A percentile compares a stretch with the other conserved stretches of the same genome.
phyloP scores from a whole-genome alignment of 805 yeast genomes.

The Komagataella kurtzmanii region DNA sequence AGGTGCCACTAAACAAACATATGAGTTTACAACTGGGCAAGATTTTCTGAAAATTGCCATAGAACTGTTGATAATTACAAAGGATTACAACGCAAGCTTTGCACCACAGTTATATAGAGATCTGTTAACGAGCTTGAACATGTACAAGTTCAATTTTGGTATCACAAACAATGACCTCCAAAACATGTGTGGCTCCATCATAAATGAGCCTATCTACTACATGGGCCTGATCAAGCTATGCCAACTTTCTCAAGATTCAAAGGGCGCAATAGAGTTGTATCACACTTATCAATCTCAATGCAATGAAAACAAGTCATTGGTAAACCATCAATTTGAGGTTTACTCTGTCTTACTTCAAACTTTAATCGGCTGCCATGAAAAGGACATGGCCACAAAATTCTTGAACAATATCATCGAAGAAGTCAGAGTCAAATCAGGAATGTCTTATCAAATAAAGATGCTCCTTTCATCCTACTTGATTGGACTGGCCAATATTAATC shows the following conservation, averaged over 20 bases:
- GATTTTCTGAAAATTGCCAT: conserved; percentile 37
- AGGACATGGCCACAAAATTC: conserved; percentile 37
- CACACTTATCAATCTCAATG: conserved; percentile 15
- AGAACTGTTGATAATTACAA: conserved; percentile 24
- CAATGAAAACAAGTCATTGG: conserved; percentile 8
- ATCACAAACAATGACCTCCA: conserved; percentile 8
- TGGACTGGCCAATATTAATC: conserved; percentile 11
- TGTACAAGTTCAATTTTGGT: conserved; percentile 10
- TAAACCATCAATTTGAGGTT: conserved; percentile 27
- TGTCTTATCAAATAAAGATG: conserved; percentile 2
- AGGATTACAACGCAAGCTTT: conserved; percentile 3
- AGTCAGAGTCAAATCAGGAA: conserved; percentile 18
- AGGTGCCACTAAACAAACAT: conserved; percentile 26
- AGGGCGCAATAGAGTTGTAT: conserved; percentile 24
- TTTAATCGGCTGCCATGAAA: conserved; percentile 34
- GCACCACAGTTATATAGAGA: conserved; percentile 8
- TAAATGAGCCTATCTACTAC: conserved; percentile 3
- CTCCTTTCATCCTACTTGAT: conserved; percentile 15
- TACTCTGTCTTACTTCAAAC: conserved; percentile 40
- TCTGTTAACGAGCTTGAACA: conserved; percentile 13
- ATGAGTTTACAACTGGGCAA: conserved; percentile 19
- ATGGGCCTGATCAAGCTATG: conserved; percentile 23
- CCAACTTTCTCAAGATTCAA: conserved; percentile 20
- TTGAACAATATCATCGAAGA: conserved; percentile 40
- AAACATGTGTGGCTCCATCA: conserved; percentile 6